Conservation (phyloP, 2,329 filamentous ascomycete species). For the Emergomyces africanus region DNA sequence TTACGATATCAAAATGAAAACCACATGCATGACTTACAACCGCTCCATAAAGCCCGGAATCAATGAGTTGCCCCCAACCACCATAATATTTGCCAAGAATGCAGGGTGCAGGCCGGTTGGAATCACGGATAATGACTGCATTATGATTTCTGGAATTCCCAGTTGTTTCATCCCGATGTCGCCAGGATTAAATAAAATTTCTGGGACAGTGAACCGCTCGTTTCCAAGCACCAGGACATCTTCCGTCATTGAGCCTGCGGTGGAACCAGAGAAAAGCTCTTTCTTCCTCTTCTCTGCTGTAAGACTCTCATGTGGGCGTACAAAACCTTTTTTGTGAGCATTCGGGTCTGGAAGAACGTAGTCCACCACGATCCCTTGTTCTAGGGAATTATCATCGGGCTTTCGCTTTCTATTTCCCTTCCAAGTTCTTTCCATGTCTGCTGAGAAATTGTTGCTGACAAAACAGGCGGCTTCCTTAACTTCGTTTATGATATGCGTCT, state of each 20-base stretch:
- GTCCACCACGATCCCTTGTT: slow-evolving; percentile 57
- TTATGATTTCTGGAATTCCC: slow-evolving; percentile 68
- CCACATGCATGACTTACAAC: slow-evolving; percentile 35
- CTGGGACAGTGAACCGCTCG: slow-evolving; percentile 81
- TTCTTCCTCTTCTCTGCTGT: slow-evolving; percentile 42
- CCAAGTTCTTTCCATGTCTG: slow-evolving; percentile 73
- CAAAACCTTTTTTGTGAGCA: slow-evolving; percentile 49
- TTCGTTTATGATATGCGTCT: slow-evolving; percentile 85
- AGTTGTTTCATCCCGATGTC: slow-evolving; percentile 78
- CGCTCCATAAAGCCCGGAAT: slow-evolving; percentile 73
- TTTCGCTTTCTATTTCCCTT: slow-evolving; percentile 49
- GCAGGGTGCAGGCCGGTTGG: slow-evolving; percentile 76
- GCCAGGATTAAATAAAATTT: slow-evolving; percentile 73
- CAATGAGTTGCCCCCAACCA: slow-evolving; percentile 74
- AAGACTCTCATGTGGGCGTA: slow-evolving; percentile 64
- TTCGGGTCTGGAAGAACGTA: slow-evolving; percentile 82
- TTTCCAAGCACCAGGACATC: slow-evolving; percentile 80
- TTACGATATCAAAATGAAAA: background rate
- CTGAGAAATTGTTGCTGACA: slow-evolving; percentile 61
- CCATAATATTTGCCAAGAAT: slow-evolving; percentile 72
- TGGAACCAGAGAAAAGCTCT: slow-evolving; percentile 34
- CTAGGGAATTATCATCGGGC: slow-evolving; percentile 12
- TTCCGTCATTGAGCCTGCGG: slow-evolving; percentile 44
- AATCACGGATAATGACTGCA: slow-evolving; percentile 61
- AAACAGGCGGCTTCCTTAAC: slow-evolving; percentile 89